Evolutionary conservation across 441 rosid genomes (phyloP).

Genomic region (Populus trichocarpa): DNA sequence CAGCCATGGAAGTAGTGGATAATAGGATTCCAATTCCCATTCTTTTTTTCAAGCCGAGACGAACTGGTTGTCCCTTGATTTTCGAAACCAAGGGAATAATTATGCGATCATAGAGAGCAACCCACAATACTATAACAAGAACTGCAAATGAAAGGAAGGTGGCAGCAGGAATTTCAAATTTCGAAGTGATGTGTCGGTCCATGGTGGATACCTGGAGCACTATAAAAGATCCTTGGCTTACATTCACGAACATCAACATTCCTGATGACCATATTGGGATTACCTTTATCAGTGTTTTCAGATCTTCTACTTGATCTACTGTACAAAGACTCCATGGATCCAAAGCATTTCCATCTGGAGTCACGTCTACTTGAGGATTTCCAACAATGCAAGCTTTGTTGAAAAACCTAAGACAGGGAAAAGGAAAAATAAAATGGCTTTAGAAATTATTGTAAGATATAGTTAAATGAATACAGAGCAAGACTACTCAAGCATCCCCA

Average conservation of each 20-base stretch:
- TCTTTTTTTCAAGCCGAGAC: conserved; percentile 35
- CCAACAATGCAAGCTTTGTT: conserved; percentile 57
- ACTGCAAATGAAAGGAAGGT: conserved; percentile 33
- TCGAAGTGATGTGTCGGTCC: conserved; percentile 41
- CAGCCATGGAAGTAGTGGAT: conserved; percentile 22
- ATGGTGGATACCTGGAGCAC: conserved; percentile 45
- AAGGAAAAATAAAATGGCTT: too few species aligned
- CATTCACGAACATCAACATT: conserved; percentile 28
- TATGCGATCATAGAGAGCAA: conserved; percentile 39
- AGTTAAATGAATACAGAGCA: too few species aligned
- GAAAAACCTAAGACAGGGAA: conserved; percentile 35
- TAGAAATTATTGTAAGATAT: too few species aligned
- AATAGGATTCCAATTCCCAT: conserved; percentile 46
- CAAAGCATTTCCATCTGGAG: conserved; percentile 29
- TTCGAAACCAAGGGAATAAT: conserved; percentile 35
- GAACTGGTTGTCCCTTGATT: conserved; percentile 28
- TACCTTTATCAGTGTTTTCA: conserved; percentile 46
- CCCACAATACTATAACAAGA: conserved; percentile 22
- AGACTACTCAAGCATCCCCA: too few species aligned
- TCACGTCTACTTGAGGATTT: conserved; percentile 34
- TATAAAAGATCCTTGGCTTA: conserved; percentile 32
- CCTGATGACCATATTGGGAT: conserved; percentile 62
- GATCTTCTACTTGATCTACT: conserved; percentile 67
- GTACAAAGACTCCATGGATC: conserved; percentile 57
- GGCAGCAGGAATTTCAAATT: conserved; percentile 54